Percentiles rank a stretch among this genome's conserved stretches.
Conservation (phyloP, 2,329 filamentous ascomycete species). For the Hypocreales sp. region DNA sequence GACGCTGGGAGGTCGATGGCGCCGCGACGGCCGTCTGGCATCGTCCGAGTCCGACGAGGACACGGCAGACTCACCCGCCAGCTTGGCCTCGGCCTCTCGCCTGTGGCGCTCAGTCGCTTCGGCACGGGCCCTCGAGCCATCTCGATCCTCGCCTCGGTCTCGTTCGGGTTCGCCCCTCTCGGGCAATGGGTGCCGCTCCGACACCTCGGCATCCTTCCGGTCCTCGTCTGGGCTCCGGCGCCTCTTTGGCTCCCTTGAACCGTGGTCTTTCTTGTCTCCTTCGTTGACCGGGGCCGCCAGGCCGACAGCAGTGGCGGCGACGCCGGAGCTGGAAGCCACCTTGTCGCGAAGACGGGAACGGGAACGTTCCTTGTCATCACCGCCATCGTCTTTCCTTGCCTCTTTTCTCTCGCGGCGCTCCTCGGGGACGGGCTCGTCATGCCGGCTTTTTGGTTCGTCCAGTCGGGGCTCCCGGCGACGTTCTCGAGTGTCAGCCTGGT, state of each 20-base stretch:
- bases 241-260: constrained; percentile 11
- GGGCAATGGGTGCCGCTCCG: constrained; percentile 6
- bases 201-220: constrained; percentile 7
- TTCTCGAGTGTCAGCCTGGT: constrained; percentile 27
- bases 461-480: constrained; percentile 15
- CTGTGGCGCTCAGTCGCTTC: constrained; percentile 15
- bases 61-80: constrained; percentile 17
- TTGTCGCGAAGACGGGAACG: constrained; percentile 34
- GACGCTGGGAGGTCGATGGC: constrained; percentile 19
- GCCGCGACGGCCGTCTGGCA: constrained; percentile 20
- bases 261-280: constrained; percentile 21
- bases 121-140: constrained; percentile 3
- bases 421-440: constrained; percentile 13
- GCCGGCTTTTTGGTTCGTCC: constrained; percentile 14
- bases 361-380: constrained; percentile 24
- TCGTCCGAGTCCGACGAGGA: constrained; percentile 26
- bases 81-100: constrained; percentile 22
- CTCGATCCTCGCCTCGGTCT: constrained; percentile 7
- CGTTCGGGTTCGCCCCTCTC: constrained; percentile 5
- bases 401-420: constrained; percentile 14
- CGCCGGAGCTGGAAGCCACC: constrained; percentile 28
- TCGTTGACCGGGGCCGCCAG: constrained; percentile 21
- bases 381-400: constrained; percentile 14
- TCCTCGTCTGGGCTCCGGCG: constrained; percentile 18
- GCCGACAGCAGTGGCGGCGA: constrained; percentile 32